Base-by-base conservation (phyloP, 2,329 filamentous ascomycete genomes). In the Cladophialophora psammophila region DNA sequence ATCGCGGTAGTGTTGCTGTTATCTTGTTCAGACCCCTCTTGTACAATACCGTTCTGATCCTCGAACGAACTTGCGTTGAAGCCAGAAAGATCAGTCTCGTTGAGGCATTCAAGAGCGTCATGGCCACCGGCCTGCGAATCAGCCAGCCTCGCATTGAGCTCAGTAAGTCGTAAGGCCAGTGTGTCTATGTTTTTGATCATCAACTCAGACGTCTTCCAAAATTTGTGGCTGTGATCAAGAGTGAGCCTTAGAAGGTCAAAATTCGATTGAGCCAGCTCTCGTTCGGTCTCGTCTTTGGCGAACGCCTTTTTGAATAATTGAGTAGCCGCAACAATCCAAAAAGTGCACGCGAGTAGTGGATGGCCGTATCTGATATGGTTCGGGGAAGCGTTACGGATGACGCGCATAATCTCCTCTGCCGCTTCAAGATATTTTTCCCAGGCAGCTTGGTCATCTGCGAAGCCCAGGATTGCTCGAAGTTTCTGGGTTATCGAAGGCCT, bases 151-250 rank as follows among this genome's bases (percentile, higher is more conserved):
- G 60, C 50, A 32, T 38, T 31, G 7, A 62, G 60, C 35, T 62
- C 60, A 10, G n/a, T 32, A 26, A 63, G 60, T 32, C 60, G 60
- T 12, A 26, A 35, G 5, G 40, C 52, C 5, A 63, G 53, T n/a
- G 60, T 56, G 38, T 63, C 60, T 5, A 63, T 42, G 18, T 63
- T 63, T 50, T 63, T 56, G 3, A 63, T 20, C 60, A 63, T 45
- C n/a, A 50, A 26, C 13, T 57, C 53, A 2, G 60, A 57, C 12
- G 60, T 63, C 20, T 56, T 48, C 60, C 60, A 63, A 40, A 63
- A 63, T 36, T 42, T 31, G 36, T 48, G 50, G 52, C 38, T 42
- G 31, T 36, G 35, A n/a, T 42, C 38, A 20, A 56, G 53, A 20
- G 60, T 63, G 9, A 56, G 60, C 32, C 60, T 34, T 2, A 63